phyloP scores from a whole-genome alignment of 331 rosid species.

The Acacia concinna region DNA sequence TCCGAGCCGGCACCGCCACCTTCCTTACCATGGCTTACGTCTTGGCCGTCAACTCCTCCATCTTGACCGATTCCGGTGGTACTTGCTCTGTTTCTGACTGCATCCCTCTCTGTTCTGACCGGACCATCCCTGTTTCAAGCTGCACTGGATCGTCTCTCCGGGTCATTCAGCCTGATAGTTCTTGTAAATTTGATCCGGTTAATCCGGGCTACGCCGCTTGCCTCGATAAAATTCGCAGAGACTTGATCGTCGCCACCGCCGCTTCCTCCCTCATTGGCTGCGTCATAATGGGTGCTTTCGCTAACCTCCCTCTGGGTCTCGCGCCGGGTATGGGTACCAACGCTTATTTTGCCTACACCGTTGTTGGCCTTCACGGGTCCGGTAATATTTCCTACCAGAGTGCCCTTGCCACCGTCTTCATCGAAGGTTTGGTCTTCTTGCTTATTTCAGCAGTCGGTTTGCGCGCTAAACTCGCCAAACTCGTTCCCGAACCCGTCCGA shows the following conservation, averaged over 20 bases:
- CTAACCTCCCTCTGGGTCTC: conserved; percentile 84
- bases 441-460: conserved; percentile 77
- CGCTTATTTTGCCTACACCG: conserved; percentile 96
- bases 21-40: conserved; percentile 99
- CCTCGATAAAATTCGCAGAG: conserved; percentile 64
- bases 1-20: conserved; percentile 97
- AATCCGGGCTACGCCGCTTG: conserved; percentile 84
- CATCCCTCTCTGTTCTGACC: conserved; percentile 76
- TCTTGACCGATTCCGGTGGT: conserved; percentile 87
- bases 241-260: conserved; percentile 86
- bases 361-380: conserved; percentile 95
- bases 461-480: conserved; percentile 76
- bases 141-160: conserved; percentile 47
- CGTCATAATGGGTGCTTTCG: conserved; percentile 86
- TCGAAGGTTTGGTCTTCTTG: conserved; percentile 76
- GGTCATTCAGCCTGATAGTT: conserved; percentile 49
- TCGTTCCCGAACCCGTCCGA: conserved; percentile 86
- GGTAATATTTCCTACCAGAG: conserved; percentile 73
- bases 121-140: conserved; percentile 42
- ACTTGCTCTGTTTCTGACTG: conserved; percentile 88
- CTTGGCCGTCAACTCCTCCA: conserved; percentile 97
- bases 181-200: conserved; percentile 84
- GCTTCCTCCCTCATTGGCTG: conserved; percentile 87
- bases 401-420: conserved; percentile 84
- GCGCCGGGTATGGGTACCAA: conserved; percentile 99